A percentile compares a stretch with the other conserved stretches of the same genome.
Conservation (phyloP, 805 yeast species). For the Metschnikowia lochheadii region DNA sequence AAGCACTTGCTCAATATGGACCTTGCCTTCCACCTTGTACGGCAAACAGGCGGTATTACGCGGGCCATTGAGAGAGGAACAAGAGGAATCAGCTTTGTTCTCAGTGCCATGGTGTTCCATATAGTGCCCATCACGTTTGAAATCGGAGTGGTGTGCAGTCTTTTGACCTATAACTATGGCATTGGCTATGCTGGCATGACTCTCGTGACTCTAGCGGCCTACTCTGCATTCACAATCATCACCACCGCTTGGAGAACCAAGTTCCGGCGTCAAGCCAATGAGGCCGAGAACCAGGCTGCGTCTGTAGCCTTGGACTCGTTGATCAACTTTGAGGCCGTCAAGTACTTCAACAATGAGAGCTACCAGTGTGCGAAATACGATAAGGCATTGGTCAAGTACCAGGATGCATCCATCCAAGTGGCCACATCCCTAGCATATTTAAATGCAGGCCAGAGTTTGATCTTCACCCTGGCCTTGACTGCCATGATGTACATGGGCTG, state of each 20-base stretch:
- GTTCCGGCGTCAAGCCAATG: constrained; percentile 81
- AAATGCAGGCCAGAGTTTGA: constrained; percentile 75
- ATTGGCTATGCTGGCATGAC: constrained; percentile 85
- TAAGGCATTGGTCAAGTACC: constrained; percentile 66
- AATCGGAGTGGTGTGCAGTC: constrained; percentile 88
- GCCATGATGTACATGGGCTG: constrained; percentile 99
- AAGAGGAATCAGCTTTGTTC: constrained; percentile 89
- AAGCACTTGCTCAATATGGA: constrained; percentile 79
- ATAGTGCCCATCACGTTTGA: constrained; percentile 90
- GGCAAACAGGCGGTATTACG: constrained; percentile 95
- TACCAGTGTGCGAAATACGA: constrained; percentile 81
- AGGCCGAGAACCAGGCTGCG: constrained; percentile 95
- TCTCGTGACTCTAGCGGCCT: constrained; percentile 80
- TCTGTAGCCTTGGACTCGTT: constrained; percentile 90
- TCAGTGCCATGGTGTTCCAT: constrained; percentile 96
- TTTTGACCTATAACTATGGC: constrained; percentile 90
- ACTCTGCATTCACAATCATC: constrained; percentile 78
- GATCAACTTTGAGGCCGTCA: constrained; percentile 91
- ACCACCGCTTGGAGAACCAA: constrained; percentile 97
- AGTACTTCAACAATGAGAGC: constrained; percentile 86
- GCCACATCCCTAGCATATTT: constrained; percentile 78
- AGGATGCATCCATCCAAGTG: constrained; percentile 70
- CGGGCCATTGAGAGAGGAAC: constrained; percentile 98
- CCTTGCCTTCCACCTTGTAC: constrained; percentile 79
- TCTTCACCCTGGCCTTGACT: constrained; percentile 84